A percentile compares a stretch with the other conserved stretches of the same genome.
Conservation (phyloP, 129 eudicot genomes). For the Silybum marianum region DNA sequence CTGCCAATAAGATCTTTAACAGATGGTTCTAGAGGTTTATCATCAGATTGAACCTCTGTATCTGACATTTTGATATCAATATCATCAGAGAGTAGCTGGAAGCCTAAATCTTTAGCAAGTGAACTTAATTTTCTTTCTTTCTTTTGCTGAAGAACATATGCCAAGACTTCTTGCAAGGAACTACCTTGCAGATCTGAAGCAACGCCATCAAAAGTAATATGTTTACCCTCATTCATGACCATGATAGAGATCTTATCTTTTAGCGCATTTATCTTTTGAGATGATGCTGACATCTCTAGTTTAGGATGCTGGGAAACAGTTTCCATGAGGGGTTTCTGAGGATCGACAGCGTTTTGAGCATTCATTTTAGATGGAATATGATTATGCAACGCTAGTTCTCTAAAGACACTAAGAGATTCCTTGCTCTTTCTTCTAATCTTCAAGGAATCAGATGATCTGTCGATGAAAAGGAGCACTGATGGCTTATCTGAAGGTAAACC, state of each 20-base stretch:
- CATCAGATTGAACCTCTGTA: constrained; percentile 35
- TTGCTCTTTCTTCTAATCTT: constrained; percentile 54
- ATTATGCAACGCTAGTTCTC: constrained; percentile 61
- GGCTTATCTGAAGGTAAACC: constrained; percentile 73
- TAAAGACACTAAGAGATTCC: constrained; percentile 65
- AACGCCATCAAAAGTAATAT: constrained; percentile 50
- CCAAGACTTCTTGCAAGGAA: constrained; percentile 75
- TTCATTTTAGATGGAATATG: constrained; percentile 20
- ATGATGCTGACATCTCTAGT: constrained; percentile 44
- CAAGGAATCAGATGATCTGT: constrained; percentile 72
- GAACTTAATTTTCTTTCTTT: constrained; percentile 69
- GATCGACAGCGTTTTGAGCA: constrained; percentile 29
- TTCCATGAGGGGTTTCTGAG: constrained; percentile 28
- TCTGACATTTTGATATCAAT: constrained; percentile 56
- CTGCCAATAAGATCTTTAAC: constrained; percentile 35
- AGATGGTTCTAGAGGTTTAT: constrained; percentile 25
- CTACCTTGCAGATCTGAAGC: constrained; percentile 61
- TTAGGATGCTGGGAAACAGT: constrained; percentile 42
- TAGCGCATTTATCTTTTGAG: constrained; percentile 41
- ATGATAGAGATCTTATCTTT: constrained; percentile 71
- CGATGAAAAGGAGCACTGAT: constrained; percentile 76
- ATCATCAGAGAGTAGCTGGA: constrained; percentile 88
- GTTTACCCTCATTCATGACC: constrained; percentile 68
- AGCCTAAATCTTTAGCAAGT: constrained; percentile 87
- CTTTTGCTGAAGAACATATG: constrained; percentile 62